These are phyloP conservation scores for Coemansia sp. DNA, from an alignment of 192 early-diverging fungal genomes.

Conservation along the genomic window DNA sequence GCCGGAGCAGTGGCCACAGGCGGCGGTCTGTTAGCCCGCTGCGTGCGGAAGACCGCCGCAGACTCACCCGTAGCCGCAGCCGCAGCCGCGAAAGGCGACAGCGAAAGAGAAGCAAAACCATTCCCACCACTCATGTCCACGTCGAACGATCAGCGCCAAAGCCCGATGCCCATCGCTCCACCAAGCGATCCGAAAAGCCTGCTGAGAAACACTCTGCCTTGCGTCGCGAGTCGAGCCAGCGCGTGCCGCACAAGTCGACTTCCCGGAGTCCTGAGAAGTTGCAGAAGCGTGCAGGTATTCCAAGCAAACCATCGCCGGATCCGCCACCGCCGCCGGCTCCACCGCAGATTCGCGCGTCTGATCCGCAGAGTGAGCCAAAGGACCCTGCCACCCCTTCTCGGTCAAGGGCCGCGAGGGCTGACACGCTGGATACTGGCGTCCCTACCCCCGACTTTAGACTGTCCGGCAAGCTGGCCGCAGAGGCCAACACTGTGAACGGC, in stretches of 20 bases:
- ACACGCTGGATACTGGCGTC: slow-evolving; percentile 11
- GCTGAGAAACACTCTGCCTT: slow-evolving; percentile 7
- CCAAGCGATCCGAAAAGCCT: not conserved
- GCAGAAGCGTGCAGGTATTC: not conserved
- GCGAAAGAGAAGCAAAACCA: slow-evolving; percentile 11
- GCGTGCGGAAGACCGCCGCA: slow-evolving; percentile 10
- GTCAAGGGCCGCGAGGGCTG: slow-evolving; percentile 15
- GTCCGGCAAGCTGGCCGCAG: slow-evolving; percentile 85
- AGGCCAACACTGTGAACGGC: slow-evolving; percentile 86
- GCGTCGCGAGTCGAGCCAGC: slow-evolving; percentile 6
- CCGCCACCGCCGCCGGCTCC: not conserved
- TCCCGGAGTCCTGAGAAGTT: slow-evolving; percentile 1
- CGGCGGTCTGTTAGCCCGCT: slow-evolving; percentile 29
- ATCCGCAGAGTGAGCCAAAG: not conserved
- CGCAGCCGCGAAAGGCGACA: slow-evolving; percentile 11
- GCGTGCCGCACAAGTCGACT: not conserved
- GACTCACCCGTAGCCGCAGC: slow-evolving; percentile 4
- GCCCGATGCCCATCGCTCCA: not conserved
- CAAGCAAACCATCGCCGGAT: not conserved
- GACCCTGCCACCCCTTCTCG: slow-evolving; percentile 8
- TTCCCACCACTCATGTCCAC: not conserved
- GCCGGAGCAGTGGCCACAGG: slow-evolving; percentile 8
- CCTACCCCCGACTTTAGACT: slow-evolving; percentile 75
- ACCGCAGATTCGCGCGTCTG: not conserved
- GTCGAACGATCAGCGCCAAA: not conserved